Conservation (phyloP, 2,329 filamentous ascomycete species). For the Arthrobotrys iridis region DNA sequence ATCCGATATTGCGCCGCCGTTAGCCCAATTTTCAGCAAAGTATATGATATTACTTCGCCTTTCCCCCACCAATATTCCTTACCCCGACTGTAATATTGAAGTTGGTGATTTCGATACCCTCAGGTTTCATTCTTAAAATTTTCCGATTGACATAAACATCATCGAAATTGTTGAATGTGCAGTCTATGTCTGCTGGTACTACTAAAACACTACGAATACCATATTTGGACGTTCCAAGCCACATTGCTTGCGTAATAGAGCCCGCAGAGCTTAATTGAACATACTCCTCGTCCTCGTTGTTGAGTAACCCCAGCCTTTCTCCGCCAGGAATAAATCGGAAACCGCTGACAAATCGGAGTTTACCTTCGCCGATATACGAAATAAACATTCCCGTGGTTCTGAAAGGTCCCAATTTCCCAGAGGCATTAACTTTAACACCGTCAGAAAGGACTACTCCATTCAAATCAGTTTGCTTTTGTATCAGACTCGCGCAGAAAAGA, state of each 20-base stretch:
- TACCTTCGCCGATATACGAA: constrained; percentile 21
- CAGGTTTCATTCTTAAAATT: not conserved
- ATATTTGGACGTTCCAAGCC: constrained; percentile 15
- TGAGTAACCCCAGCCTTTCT: constrained; percentile 21
- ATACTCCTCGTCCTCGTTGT: constrained; percentile 8
- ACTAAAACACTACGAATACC: constrained; percentile 10
- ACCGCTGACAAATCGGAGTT: constrained; percentile 32
- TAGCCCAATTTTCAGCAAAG: not conserved
- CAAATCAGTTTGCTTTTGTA: not conserved
- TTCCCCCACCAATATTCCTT: no score
- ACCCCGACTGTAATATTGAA: constrained; percentile 16
- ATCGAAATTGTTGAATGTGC: not conserved
- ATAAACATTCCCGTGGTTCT: constrained; percentile 1
- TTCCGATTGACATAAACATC: constrained; percentile 10
- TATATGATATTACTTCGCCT: not conserved
- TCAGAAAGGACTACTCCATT: not conserved
- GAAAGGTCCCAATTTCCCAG: not conserved
- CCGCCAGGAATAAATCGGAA: constrained; percentile 25
- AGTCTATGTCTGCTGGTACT: not conserved
- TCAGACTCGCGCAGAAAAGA: not conserved
- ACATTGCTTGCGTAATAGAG: not conserved
- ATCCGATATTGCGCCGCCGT: not conserved
- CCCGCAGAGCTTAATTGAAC: not conserved
- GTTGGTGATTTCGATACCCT: constrained; percentile 3
- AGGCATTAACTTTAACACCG: not conserved